A percentile compares a stretch with the other conserved stretches of the same genome.
Evolutionary conservation across 495 filamentous ascomycete species (phyloP).

Genomic region (Darksidea phi): DNA sequence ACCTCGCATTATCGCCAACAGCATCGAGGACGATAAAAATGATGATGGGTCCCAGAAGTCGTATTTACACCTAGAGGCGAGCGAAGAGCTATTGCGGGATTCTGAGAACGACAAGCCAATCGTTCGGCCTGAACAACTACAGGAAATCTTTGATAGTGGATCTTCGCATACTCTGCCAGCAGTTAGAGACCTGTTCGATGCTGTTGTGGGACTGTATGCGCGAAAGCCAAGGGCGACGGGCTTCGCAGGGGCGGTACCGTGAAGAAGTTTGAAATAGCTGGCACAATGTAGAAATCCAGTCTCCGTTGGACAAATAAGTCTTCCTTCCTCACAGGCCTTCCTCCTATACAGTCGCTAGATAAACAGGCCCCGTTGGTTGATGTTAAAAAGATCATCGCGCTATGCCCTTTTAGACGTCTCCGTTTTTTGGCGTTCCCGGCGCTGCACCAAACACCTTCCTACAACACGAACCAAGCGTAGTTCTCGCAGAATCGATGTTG

Average conservation of each 20-base stretch:
- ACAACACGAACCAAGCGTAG: no score
- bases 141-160: conserved; percentile 69
- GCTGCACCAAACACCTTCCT: no score
- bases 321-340: no score
- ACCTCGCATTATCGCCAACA: conserved; percentile 20
- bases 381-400: no score
- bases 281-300: no score
- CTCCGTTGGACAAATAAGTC: no score
- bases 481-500: no score
- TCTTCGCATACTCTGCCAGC: conserved; percentile 75
- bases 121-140: conserved; percentile 63
- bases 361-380: no score
- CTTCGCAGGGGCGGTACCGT: neutral
- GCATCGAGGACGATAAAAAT: conserved; percentile 53
- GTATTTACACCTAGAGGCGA: conserved; percentile 38
- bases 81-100: conserved; percentile 25
- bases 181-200: conserved; percentile 73
- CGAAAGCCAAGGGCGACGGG: conserved; percentile 42
- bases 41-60: conserved; percentile 42
- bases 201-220: conserved; percentile 62
- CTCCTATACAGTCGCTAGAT: no score
- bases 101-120: conserved; percentile 52
- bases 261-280: neutral
- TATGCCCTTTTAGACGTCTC: no score
- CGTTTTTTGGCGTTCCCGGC: no score